These are phyloP conservation scores for Fomitopsis palustris DNA, from an alignment of 1,284 basidiomycete genomes.

Conservation along the genomic window DNA sequence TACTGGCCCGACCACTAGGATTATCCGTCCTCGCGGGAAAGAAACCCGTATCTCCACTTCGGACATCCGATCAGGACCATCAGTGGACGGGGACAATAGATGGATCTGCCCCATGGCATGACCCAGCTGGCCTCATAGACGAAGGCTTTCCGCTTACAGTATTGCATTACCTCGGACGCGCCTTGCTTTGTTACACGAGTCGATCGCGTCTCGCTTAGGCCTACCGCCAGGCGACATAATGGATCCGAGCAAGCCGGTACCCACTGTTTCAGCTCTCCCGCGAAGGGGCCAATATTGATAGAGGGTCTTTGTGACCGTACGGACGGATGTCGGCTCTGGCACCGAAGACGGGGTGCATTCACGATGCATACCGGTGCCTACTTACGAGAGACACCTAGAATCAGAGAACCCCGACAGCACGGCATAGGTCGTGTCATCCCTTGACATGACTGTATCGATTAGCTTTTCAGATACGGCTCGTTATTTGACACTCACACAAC, in stretches of 20 bases:
- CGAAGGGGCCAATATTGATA: background rate
- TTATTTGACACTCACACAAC: no score
- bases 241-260: background rate
- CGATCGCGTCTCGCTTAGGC: background rate
- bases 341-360: background rate
- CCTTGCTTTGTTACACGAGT: background rate
- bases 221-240: background rate
- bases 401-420: no score
- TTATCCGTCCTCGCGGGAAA: background rate
- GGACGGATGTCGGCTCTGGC: background rate
- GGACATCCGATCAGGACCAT: background rate
- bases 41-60: background rate
- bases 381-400: no score
- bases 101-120: background rate
- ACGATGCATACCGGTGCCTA: no score
- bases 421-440: no score
- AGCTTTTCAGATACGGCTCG: no score
- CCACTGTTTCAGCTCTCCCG: background rate
- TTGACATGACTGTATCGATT: no score
- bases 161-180: background rate
- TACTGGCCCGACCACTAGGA: background rate
- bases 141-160: background rate
- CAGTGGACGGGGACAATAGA: background rate
- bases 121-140: background rate
- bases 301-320: background rate